Evolutionary conservation across 2,329 filamentous ascomycete species (phyloP).

Genomic region (Aspergillus niger): DNA sequence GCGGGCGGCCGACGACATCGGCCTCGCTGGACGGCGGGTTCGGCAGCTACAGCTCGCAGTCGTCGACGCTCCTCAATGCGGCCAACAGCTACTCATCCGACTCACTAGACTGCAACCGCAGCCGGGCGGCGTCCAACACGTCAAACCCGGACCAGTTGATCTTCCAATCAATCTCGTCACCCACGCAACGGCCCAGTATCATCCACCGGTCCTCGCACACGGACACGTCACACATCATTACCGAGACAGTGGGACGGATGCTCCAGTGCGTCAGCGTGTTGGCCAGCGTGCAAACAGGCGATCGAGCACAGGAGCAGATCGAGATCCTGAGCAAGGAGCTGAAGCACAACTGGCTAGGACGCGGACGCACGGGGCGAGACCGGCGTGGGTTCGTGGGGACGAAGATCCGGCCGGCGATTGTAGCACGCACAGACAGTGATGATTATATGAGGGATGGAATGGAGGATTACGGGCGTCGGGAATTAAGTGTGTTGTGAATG

Average conservation of each 20-base stretch:
- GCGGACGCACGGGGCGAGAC: constrained; percentile 86
- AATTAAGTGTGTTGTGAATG: neutral
- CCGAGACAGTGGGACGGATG: constrained; percentile 93
- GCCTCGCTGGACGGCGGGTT: constrained; percentile 72
- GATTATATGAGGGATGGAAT: constrained; percentile 23
- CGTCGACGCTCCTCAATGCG: constrained; percentile 75
- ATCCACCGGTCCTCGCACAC: constrained; percentile 34
- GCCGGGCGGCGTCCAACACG: constrained; percentile 84
- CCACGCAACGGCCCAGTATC: constrained; percentile 38
- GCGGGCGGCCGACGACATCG: constrained; percentile 69
- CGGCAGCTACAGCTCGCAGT: constrained; percentile 78
- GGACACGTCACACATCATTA: constrained; percentile 69
- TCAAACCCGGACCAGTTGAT: constrained; percentile 48
- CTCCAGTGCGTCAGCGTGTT: constrained; percentile 94
- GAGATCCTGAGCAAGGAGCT: constrained; percentile 81
- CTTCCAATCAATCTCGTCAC: constrained; percentile 46
- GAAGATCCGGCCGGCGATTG: constrained; percentile 46
- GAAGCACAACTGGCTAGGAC: constrained; percentile 95
- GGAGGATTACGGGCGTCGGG: neutral
- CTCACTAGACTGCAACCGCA: constrained; percentile 60
- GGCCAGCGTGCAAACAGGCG: constrained; percentile 70
- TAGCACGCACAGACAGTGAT: constrained; percentile 29
- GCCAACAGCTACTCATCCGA: constrained; percentile 57
- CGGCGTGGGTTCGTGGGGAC: constrained; percentile 84
- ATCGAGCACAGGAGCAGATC: constrained; percentile 75